phyloP scores from a whole-genome alignment of 352 stramenopile genomes.

The Globisporangium alternatum region DNA sequence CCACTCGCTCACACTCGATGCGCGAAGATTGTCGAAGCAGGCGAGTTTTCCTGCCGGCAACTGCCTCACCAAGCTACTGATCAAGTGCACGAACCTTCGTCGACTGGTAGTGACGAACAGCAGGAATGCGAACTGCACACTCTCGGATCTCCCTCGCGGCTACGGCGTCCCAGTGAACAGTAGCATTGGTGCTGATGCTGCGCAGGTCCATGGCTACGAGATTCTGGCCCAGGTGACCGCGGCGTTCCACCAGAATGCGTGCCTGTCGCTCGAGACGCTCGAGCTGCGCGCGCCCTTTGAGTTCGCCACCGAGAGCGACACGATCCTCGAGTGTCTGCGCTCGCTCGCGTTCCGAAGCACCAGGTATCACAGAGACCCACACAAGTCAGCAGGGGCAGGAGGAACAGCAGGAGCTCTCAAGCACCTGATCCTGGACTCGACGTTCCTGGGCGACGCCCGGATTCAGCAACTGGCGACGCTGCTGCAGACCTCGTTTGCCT shows the following conservation, averaged over 20 bases:
- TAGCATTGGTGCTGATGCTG: constrained; percentile 6
- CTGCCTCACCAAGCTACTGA: constrained; percentile 27
- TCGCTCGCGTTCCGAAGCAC: constrained; percentile 23
- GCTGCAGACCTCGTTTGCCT: constrained; percentile 20
- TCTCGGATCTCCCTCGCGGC: constrained; percentile 7
- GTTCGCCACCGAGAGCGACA: constrained; percentile 56
- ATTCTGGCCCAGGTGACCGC: constrained; percentile 35
- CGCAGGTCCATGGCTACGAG: constrained; percentile 23
- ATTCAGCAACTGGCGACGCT: constrained; percentile 33
- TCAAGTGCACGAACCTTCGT: constrained; percentile 38
- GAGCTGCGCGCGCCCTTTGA: constrained; percentile 56
- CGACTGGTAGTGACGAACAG: constrained; percentile 51
- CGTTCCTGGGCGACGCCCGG: constrained; percentile 51
- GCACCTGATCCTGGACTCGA: constrained; percentile 52
- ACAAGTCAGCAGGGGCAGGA: background rate
- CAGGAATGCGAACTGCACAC: constrained; percentile 19
- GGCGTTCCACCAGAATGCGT: constrained; percentile 35
- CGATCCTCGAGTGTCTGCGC: constrained; percentile 30
- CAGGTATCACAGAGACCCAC: background rate
- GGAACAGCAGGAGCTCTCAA: constrained; percentile 15
- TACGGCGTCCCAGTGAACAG: constrained; percentile 1
- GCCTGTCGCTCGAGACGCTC: constrained; percentile 36
- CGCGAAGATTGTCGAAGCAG: background rate
- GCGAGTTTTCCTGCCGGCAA: background rate
- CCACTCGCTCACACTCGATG: constrained; percentile 42